Evolutionary conservation across 768 basidiomycete species (phyloP).

Genomic region (Phylloporus arenicola): DNA sequence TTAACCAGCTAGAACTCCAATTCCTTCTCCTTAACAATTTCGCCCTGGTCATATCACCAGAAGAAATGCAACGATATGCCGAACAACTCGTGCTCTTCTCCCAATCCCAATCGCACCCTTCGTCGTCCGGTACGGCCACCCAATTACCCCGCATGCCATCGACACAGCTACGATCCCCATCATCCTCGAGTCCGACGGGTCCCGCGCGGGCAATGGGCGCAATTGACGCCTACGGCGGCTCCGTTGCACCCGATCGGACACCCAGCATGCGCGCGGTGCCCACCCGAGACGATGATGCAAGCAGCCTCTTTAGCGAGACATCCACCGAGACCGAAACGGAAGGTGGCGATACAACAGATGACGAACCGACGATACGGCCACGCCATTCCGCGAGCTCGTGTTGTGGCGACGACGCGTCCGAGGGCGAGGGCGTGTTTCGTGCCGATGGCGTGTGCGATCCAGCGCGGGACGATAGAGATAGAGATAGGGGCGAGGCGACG

Average conservation of each 20-base stretch:
- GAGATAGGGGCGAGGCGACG: conserved; percentile 29
- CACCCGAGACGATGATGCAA: conserved; percentile 28
- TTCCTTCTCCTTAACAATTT: conserved; percentile 97
- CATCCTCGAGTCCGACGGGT: conserved; percentile 18
- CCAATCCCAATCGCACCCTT: conserved; percentile 38
- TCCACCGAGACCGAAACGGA: conserved; percentile 48
- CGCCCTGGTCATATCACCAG: conserved; percentile 73
- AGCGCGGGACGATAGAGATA: conserved; percentile 19
- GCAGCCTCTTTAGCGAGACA: conserved; percentile 34
- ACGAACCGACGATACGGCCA: conserved; percentile 77
- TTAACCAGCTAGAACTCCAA: conserved; percentile 96
- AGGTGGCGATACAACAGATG: conserved; percentile 62
- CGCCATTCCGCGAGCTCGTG: conserved; percentile 36
- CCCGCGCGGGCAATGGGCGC: conserved; percentile 51
- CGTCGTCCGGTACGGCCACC: conserved; percentile 18
- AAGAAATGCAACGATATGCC: conserved; percentile 94
- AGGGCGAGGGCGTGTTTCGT: conserved; percentile 27
- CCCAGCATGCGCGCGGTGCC: conserved; percentile 20
- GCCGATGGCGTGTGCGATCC: conserved; percentile 10
- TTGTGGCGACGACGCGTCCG: conserved; percentile 33
- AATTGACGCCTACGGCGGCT: conserved; percentile 47
- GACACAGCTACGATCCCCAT: conserved; percentile 14
- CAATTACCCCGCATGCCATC: conserved; percentile 18
- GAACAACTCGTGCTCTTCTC: conserved; percentile 81
- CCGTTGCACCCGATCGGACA: conserved; percentile 32